Evolutionary conservation across 306 rosid species (phyloP).

Genomic region (Calophaca sinica): DNA sequence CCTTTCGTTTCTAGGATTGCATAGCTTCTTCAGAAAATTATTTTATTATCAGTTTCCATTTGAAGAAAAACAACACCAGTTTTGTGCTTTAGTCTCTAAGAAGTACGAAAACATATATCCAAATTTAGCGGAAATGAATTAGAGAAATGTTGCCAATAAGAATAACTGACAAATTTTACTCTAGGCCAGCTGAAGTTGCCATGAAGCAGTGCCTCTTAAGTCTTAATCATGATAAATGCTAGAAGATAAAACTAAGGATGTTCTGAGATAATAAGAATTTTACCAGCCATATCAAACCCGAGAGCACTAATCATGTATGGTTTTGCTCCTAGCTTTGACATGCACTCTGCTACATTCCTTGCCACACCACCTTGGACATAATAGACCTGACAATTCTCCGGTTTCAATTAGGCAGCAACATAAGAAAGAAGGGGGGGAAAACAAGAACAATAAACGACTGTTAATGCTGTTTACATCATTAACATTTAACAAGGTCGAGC

Average conservation of each 20-base stretch:
- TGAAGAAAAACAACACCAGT: constrained; percentile 10
- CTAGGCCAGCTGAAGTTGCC: constrained; percentile 14
- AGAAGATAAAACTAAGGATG: background rate
- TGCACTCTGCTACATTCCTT: constrained; percentile 92
- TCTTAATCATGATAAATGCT: constrained; percentile 20
- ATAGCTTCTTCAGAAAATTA: constrained; percentile 22
- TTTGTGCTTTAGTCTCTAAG: background rate
- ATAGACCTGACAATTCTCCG: constrained; percentile 61
- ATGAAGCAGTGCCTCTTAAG: background rate
- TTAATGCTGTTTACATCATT: constrained; percentile 9
- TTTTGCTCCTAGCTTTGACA: constrained; percentile 83
- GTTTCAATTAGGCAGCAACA: constrained; percentile 16
- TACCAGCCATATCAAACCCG: constrained; percentile 90
- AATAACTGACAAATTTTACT: constrained; percentile 22
- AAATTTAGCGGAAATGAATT: constrained; percentile 35
- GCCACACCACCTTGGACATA: constrained; percentile 89
- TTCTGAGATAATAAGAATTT: constrained; percentile 26
- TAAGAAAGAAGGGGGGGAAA: background rate
- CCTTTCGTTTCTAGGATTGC: constrained; percentile 23
- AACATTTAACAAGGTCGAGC: background rate
- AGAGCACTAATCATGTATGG: constrained; percentile 87
- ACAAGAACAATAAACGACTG: background rate
- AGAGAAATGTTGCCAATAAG: constrained; percentile 11
- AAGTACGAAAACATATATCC: background rate
- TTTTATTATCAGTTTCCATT: background rate